Evolutionary conservation across 371 early-diverging fungal species (phyloP).

Genomic region (Mortierella sp.): DNA sequence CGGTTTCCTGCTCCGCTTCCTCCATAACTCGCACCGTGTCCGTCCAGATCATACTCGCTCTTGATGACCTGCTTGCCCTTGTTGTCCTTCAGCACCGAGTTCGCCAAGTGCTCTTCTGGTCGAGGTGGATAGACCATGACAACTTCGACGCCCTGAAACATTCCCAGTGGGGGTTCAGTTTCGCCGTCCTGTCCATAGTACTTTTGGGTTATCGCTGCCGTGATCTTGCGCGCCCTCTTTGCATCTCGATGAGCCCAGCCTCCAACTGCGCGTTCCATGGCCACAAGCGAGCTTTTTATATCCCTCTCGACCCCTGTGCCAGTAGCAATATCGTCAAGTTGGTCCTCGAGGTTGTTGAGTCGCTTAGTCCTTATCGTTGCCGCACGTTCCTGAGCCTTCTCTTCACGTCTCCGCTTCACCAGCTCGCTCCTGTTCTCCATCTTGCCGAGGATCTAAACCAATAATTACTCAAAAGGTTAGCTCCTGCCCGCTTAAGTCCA

Average conservation of each 20-base stretch:
- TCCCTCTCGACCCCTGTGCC: conserved; percentile 7
- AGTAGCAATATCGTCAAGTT: conserved; percentile 16
- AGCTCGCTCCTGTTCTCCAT: conserved; percentile 44
- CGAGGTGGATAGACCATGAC: conserved; percentile 45
- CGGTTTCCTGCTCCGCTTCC: not conserved
- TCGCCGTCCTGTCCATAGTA: conserved; percentile 45
- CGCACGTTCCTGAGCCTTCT: conserved; percentile 20
- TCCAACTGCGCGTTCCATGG: conserved; percentile 26
- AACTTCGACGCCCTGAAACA: conserved; percentile 49
- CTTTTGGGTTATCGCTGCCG: conserved; percentile 30
- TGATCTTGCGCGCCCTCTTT: conserved; percentile 26
- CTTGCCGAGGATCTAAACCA: conserved; percentile 34
- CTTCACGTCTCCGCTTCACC: conserved; percentile 22
- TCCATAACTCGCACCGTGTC: not conserved
- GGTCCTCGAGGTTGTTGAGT: conserved; percentile 43
- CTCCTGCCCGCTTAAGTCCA: too few relatives aligned
- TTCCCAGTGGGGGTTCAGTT: conserved; percentile 35
- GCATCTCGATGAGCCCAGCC: conserved; percentile 23
- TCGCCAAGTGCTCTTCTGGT: conserved; percentile 25
- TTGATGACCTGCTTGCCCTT: conserved; percentile 21
- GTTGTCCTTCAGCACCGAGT: not conserved
- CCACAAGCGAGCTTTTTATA: conserved; percentile 17
- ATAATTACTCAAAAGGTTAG: not conserved
- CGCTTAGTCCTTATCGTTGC: conserved; percentile 37
- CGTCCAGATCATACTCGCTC: not conserved